These are phyloP conservation scores for Meredithiella fracta DNA, from an alignment of 2,329 filamentous ascomycete genomes.

Conservation along the genomic window DNA sequence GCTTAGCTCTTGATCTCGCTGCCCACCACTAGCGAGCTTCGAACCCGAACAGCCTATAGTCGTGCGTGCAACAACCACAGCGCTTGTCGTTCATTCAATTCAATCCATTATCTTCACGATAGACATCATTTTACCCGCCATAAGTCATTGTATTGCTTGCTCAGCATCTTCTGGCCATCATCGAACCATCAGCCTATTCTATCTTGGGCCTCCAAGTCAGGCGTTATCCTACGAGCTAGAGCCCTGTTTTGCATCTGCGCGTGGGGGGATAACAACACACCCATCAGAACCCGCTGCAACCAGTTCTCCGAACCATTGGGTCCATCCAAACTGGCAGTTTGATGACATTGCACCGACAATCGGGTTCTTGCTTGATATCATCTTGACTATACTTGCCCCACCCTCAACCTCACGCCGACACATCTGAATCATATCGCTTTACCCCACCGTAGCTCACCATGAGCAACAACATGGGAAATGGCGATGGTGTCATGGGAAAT, in stretches of 20 bases:
- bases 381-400: neutral
- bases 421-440: neutral
- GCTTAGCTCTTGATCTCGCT: neutral
- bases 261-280: neutral
- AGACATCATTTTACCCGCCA: neutral
- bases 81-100: neutral
- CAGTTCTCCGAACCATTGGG: neutral
- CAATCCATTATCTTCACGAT: neutral
- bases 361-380: neutral
- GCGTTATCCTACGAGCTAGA: neutral
- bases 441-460: slow-evolving; percentile 4
- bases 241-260: slow-evolving; percentile 2
- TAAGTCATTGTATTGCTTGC: neutral
- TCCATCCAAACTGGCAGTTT: neutral
- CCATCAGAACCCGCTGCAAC: neutral
- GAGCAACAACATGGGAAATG: slow-evolving; percentile 23
- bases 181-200: neutral
- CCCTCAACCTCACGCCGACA: neutral
- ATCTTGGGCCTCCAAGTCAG: too few relatives aligned
- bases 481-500: slow-evolving; percentile 24
- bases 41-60: neutral
- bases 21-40: neutral
- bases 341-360: neutral
- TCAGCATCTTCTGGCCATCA: neutral
- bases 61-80: neutral